Base-by-base conservation (phyloP, 2,329 filamentous ascomycete species). In the Domatiomyces globalis region DNA sequence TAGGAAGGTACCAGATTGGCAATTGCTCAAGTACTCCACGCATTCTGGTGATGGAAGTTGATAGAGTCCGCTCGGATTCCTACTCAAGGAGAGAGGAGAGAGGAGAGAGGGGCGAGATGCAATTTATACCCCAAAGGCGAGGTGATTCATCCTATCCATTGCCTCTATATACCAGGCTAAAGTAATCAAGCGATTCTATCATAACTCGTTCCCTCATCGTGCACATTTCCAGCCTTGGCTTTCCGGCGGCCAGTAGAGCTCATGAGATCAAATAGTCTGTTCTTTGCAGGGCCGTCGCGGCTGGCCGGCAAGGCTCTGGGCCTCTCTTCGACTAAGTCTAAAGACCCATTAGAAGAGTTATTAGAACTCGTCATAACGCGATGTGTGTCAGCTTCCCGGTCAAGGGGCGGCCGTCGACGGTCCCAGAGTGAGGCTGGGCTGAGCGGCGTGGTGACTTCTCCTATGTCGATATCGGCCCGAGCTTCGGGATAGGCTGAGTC, bases 351-450 rank as follows among this genome's bases (percentile, higher is more conserved):
- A 5, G 71, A 73, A 2, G 69, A 72, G 51, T 73, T 72, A 25
- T 71, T 70, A 8, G 70, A 71, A 56, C 67, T 69, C 20, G 66
- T 68, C 58, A 67, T 68, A 36, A 70, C 66, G 15, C 67, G 66
- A 27, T 66, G 54, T 20, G 22, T 19, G 64, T 39, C 33, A 15
- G 33, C 33, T 15, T 39, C 8, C 15, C 12, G 15, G 33, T 39
- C 33, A 39, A 39, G 10, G 63, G 58, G 56, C 1, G 67, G 66
- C 39, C 71, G 65, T 18, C 69, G 66, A 49, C 67, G 63, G 15
- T 73, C 70, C 68, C 69, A 71, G 9, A 63, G 69, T 9, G 69
- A 70, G 5, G 68, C 66, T 17, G 68, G 69, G 54, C 66, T 71
- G 42, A 69, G 69, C 17, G 69, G 69, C 5, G 69, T 70, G n/a